Base-by-base conservation (phyloP, 1,284 basidiomycete genomes). In the Ceraceosorus guamensis region DNA sequence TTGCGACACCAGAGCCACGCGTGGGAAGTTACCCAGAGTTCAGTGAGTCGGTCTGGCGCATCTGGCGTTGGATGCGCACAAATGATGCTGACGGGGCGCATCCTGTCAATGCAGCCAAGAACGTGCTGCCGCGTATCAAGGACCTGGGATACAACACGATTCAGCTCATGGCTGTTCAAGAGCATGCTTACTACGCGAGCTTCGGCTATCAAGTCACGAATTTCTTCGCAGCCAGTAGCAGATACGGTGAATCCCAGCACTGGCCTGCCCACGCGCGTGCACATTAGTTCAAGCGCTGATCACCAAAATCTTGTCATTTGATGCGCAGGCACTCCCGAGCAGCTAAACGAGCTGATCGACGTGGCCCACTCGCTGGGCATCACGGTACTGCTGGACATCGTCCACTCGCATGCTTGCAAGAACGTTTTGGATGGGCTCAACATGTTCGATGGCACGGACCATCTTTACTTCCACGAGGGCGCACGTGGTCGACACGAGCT, bases 161-260 rank as follows among this genome's bases (percentile, higher is more conserved):
- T 62, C 93, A 98, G 77, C 83, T 97, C 70, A 77, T 77, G 77
- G 77, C 77, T 14, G 82, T 96, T 65, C 92, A 96, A 89, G 91
- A 97, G 76, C 93, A 98, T 70, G 89, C 92, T 3, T 98, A 98
- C 78, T 98, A 98, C 79, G 93, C 93, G 87, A 91, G 91, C 1
- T 98, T 98, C 71, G 93, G 93, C 13, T 98, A 98, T 77, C 93
- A 98, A 78, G 86, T 98, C 8, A 96, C 91, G 33, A 92, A 83
- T 77, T 97, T 97, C 81, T 98, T 98, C 72, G 91, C 93, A n/a
- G 88, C 88, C 7, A 92, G 88, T 66, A 95, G 91, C 47, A 87
- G 93, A 34, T 97, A 88, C 71, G 93, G 61, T 74, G 5, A 37
- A 68, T 34, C 5, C 8, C n/a, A 8, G 37, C 37, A 41, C 37